Conservation (phyloP, 331 rosid genomes). For the Quercus lobata region DNA sequence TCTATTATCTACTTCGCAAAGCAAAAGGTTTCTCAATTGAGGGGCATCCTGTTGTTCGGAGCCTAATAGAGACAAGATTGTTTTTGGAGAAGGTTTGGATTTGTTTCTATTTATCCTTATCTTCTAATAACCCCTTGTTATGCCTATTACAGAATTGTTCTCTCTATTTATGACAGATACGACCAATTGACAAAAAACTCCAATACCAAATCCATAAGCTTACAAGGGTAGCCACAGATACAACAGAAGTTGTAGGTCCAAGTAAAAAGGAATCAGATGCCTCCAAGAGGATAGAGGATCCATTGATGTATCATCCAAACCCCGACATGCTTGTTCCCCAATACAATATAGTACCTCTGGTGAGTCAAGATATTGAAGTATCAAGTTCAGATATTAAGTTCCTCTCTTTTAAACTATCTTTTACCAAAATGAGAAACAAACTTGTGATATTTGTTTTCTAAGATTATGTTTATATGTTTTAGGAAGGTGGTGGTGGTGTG, state of each 20-base stretch:
- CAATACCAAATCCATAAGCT: slow-evolving; percentile 88
- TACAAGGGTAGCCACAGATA: slow-evolving; percentile 40
- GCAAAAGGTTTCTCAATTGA: slow-evolving; percentile 70
- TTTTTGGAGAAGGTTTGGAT: slow-evolving; percentile 73
- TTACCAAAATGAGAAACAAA: not conserved
- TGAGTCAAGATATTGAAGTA: slow-evolving; percentile 17
- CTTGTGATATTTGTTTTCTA: not conserved
- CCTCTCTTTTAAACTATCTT: not conserved
- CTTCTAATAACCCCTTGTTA: not conserved
- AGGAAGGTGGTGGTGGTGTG: slow-evolving; percentile 42
- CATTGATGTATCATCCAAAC: slow-evolving; percentile 68
- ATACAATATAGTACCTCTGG: slow-evolving; percentile 38
- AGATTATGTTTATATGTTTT: slow-evolving; percentile 17
- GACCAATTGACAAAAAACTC: slow-evolving; percentile 82
- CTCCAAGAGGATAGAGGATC: slow-evolving; percentile 44
- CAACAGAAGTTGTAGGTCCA: slow-evolving; percentile 28
- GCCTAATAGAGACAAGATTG: slow-evolving; percentile 80
- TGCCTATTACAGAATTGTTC: slow-evolving; percentile 7
- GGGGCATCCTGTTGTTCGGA: slow-evolving; percentile 72
- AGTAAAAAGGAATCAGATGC: slow-evolving; percentile 37
- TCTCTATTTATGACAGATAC: slow-evolving; percentile 45
- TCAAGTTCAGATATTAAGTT: not conserved
- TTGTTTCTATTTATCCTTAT: slow-evolving; percentile 9
- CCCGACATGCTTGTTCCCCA: slow-evolving; percentile 71
- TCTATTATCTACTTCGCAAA: slow-evolving; percentile 72